Evolutionary conservation across 495 filamentous ascomycete genomes (phyloP), one percentile per base, ranked within the genome.

Genomic region (Annulohypoxylon moriforme): DNA sequence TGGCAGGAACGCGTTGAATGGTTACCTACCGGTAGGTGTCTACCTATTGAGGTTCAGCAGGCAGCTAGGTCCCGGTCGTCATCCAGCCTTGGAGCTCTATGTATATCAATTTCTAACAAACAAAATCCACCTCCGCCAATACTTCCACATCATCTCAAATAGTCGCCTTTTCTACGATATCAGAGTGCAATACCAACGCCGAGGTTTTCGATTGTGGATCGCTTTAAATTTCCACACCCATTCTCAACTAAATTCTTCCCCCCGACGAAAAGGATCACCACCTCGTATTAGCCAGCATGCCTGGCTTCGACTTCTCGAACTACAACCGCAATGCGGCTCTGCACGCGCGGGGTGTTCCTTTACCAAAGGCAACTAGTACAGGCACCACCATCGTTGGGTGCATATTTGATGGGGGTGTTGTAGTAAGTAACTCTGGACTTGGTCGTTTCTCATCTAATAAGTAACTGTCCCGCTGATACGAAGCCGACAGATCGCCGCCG

Each of bases 321-420:
- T 93, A 97, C 88, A 94, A 97, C 85, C 93, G 96, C 84, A 99
- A 99, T 88, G 89, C 90, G 76, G 94, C 94, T 69, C 88, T 99
- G 68, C 95, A 98, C 80, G 93, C 94, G 76, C 90, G 89, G 82
- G 96, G 96, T 55, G 89, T 97, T 40, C 95, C 96, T 59, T 84
- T 98, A 60, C 96, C 96, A 65, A 97, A 97, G 85, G 96, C 96
- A 60, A 99, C 96, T 63, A 97, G 94, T 81, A 99, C 96, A 57
- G 96, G 96, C 85, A 99, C 96, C 40, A 99, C 96, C 72, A 99
- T 99, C 84, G 96, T 99, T 33, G 96, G 96, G 72, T 98, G 96
- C 79, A 90, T 97, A 84, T 99, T 87, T 75, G 94, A 98, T 82
- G 95, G 94, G 47, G 96, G 96, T 57, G 96, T 99, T 59, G 96